phyloP scores from a whole-genome alignment of 2,329 filamentous ascomycete species.

The Microsporum canis region DNA sequence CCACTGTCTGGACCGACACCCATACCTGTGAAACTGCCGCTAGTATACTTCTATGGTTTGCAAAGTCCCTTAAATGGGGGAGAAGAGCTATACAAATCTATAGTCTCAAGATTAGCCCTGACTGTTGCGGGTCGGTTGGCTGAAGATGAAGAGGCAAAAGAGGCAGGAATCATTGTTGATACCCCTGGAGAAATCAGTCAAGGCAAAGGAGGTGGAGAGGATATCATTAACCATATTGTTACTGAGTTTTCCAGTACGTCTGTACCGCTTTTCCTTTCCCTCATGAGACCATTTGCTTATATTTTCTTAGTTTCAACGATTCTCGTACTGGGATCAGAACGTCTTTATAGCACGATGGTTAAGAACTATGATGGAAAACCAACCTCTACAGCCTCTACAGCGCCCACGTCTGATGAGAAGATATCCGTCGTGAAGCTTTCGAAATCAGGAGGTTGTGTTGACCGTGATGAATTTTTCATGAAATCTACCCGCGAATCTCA shows the following conservation, averaged over 20 bases:
- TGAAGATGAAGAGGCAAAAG: slow-evolving; percentile 60
- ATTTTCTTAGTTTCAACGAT: slow-evolving; percentile 54
- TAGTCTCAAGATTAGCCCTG: slow-evolving; percentile 66
- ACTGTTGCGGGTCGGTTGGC: slow-evolving; percentile 65
- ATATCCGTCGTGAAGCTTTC: slow-evolving; percentile 68
- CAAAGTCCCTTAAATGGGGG: slow-evolving; percentile 59
- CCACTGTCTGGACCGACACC: slow-evolving; percentile 82
- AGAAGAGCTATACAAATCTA: slow-evolving; percentile 56
- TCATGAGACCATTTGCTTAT: not conserved
- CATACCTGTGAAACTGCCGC: slow-evolving; percentile 79
- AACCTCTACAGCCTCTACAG: slow-evolving; percentile 35
- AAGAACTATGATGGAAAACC: slow-evolving; percentile 51
- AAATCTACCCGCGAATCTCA: slow-evolving; percentile 61
- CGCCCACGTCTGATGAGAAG: slow-evolving; percentile 47
- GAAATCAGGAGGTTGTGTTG: slow-evolving; percentile 74
- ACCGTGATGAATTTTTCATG: slow-evolving; percentile 62
- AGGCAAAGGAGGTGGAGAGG: slow-evolving; percentile 54
- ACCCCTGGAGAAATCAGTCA: slow-evolving; percentile 59
- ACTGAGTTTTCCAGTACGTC: slow-evolving; percentile 52
- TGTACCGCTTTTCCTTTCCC: not conserved
- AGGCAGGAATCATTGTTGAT: slow-evolving; percentile 75
- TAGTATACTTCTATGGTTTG: slow-evolving; percentile 81
- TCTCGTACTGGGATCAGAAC: slow-evolving; percentile 68
- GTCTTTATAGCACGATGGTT: slow-evolving; percentile 61
- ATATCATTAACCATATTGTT: slow-evolving; percentile 69